Evolutionary conservation across 495 filamentous ascomycete species (phyloP).

Genomic region (Podospora bellae-mahoneyi): DNA sequence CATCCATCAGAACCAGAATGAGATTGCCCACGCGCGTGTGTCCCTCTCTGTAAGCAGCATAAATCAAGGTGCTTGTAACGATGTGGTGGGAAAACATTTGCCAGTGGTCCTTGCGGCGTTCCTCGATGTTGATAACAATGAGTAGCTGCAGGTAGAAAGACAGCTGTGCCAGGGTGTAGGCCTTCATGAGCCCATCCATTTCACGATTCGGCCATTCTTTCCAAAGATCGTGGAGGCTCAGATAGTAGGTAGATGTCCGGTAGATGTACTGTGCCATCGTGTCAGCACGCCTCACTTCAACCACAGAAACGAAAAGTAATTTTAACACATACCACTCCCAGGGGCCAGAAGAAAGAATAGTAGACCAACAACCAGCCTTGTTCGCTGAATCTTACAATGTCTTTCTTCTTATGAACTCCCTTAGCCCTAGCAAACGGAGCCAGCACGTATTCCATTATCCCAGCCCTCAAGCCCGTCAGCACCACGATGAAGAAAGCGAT

Average conservation of each 20-base stretch:
- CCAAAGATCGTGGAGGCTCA: conserved; percentile 78
- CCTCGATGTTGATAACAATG: conserved; percentile 89
- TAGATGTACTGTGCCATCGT: conserved; percentile 65
- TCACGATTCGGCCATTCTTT: conserved; percentile 74
- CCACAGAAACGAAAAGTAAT: background rate
- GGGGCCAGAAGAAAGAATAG: conserved; percentile 69
- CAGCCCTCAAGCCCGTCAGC: conserved; percentile 83
- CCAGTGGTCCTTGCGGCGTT: conserved; percentile 86
- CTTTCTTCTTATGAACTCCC: conserved; percentile 71
- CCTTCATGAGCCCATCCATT: conserved; percentile 71
- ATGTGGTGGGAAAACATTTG: conserved; percentile 97
- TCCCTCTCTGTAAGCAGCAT: conserved; percentile 75
- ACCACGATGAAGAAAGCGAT: conserved; percentile 75
- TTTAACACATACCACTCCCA: conserved; percentile 70
- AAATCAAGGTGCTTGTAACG: conserved; percentile 77
- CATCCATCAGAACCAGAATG: conserved; percentile 88
- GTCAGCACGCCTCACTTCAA: background rate
- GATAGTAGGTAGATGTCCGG: conserved; percentile 70
- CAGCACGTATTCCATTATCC: conserved; percentile 80
- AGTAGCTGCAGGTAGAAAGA: conserved; percentile 95
- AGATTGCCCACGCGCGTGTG: conserved; percentile 84
- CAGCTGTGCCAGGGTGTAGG: conserved; percentile 87
- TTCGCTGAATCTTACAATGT: conserved; percentile 76
- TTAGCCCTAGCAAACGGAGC: conserved; percentile 65
- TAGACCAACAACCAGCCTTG: conserved; percentile 89